Percentiles rank a stretch among this genome's conserved stretches.
Conservation (phyloP, 2,329 filamentous ascomycete genomes). For the Simplicillium sp. region DNA sequence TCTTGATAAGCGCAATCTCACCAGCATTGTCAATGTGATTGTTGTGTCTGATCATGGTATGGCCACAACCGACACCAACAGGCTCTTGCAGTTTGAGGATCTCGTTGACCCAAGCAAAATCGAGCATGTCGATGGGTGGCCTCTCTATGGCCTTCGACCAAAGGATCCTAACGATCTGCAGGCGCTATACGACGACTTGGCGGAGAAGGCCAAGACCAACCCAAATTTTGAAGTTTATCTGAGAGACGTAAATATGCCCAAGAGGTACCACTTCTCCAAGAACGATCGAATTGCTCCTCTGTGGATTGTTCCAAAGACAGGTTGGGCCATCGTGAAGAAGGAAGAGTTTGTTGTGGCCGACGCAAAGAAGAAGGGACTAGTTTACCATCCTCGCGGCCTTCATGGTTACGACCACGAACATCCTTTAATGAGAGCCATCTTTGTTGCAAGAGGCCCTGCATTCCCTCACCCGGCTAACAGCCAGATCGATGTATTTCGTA, state of each 20-base stretch:
- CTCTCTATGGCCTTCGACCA: slow-evolving; percentile 77
- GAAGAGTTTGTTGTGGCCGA: slow-evolving; percentile 65
- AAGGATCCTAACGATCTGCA: slow-evolving; percentile 59
- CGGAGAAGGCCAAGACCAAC: slow-evolving; percentile 47
- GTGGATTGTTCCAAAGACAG: slow-evolving; percentile 87
- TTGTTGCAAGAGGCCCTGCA: slow-evolving; percentile 82
- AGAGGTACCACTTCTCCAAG: slow-evolving; percentile 80
- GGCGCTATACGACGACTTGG: slow-evolving; percentile 53
- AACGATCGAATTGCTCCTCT: slow-evolving; percentile 87
- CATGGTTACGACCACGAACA: slow-evolving; percentile 95
- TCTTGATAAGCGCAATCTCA: slow-evolving; percentile 73
- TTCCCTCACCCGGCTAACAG: slow-evolving; percentile 83
- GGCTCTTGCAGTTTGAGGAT: slow-evolving; percentile 84
- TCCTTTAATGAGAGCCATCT: slow-evolving; percentile 92
- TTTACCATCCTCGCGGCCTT: slow-evolving; percentile 74
- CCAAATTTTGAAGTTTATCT: slow-evolving; percentile 81
- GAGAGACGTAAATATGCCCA: slow-evolving; percentile 78
- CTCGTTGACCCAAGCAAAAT: slow-evolving; percentile 70
- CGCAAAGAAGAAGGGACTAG: slow-evolving; percentile 50
- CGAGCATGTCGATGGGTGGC: slow-evolving; percentile 88
- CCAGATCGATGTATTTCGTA: slow-evolving; percentile 72
- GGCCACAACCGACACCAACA: slow-evolving; percentile 77
- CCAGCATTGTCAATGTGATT: slow-evolving; percentile 82
- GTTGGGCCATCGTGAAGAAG: slow-evolving; percentile 83
- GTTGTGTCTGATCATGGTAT: slow-evolving; percentile 98